phyloP scores from a whole-genome alignment of 371 early-diverging fungal species.

The Fennellomyces sp. region DNA sequence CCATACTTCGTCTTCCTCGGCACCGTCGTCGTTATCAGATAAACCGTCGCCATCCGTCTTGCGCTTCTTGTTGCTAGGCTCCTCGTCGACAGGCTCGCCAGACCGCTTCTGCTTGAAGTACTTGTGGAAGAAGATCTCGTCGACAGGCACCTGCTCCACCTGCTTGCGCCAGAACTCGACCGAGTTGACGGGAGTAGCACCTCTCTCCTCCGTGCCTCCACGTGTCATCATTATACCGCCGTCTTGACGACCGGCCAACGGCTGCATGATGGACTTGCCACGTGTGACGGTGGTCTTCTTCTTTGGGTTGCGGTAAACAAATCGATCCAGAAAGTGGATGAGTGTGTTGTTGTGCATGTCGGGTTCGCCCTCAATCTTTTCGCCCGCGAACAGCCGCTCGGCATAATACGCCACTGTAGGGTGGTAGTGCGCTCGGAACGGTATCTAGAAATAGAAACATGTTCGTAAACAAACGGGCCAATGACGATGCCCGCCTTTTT shows the following conservation, averaged over 20 bases:
- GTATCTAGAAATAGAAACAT: slow-evolving; percentile 32
- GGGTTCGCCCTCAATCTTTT: slow-evolving; percentile 71
- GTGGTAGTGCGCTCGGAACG: slow-evolving; percentile 86
- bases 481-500: background rate
- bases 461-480: slow-evolving; percentile 2
- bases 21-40: slow-evolving; percentile 28
- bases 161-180: slow-evolving; percentile 64
- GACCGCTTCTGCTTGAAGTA: slow-evolving; percentile 69
- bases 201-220: slow-evolving; percentile 33
- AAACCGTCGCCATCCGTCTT: slow-evolving; percentile 66
- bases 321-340: slow-evolving; percentile 92
- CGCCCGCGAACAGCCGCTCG: slow-evolving; percentile 68
- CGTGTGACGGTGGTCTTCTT: slow-evolving; percentile 59
- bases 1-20: slow-evolving; percentile 71
- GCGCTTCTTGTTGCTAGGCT: slow-evolving; percentile 55
- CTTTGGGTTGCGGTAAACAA: slow-evolving; percentile 95
- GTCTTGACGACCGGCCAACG: slow-evolving; percentile 49
- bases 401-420: slow-evolving; percentile 89
- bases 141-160: slow-evolving; percentile 61
- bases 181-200: slow-evolving; percentile 56
- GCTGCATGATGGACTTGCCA: slow-evolving; percentile 68
- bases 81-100: slow-evolving; percentile 23
- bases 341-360: slow-evolving; percentile 92
- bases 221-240: slow-evolving; percentile 50
- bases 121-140: slow-evolving; percentile 85